Evolutionary conservation across 345 rosid species (phyloP).

Genomic region (Hypericum perforatum): DNA sequence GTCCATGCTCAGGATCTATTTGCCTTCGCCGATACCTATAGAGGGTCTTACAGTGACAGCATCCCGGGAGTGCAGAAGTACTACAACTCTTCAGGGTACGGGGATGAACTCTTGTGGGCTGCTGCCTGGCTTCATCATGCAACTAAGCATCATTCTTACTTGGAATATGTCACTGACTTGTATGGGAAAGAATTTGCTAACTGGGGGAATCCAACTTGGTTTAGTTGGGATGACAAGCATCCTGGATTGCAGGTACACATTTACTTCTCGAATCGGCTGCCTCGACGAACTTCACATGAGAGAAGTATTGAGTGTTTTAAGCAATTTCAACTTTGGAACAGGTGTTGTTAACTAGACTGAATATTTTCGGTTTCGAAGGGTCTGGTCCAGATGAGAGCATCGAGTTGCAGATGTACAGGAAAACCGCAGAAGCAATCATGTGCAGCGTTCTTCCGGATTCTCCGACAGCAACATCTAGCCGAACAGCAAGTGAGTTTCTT

Average conservation of each 20-base stretch:
- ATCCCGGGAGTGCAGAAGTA: slow-evolving; percentile 12
- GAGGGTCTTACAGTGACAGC: slow-evolving; percentile 20
- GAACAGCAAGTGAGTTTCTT: slow-evolving; percentile 13
- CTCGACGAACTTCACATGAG: too few relatives aligned
- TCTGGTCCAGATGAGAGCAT: slow-evolving; percentile 9
- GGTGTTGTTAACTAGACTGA: slow-evolving; percentile 17
- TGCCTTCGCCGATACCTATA: slow-evolving; percentile 16
- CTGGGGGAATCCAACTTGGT: slow-evolving; percentile 21
- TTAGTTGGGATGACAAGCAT: slow-evolving; percentile 28
- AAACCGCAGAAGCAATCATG: slow-evolving; percentile 16
- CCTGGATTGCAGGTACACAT: slow-evolving; percentile 15
- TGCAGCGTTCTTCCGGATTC: slow-evolving; percentile 22
- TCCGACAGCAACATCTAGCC: slow-evolving; percentile 18
- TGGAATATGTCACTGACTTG: slow-evolving; percentile 12
- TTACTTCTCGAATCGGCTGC: too few relatives aligned
- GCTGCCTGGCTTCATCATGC: slow-evolving; percentile 24
- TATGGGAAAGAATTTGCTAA: slow-evolving; percentile 12
- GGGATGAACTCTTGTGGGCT: slow-evolving; percentile 22
- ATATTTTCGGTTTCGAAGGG: slow-evolving; percentile 11
- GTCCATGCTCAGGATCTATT: slow-evolving; percentile 17
- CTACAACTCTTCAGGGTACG: slow-evolving; percentile 20
- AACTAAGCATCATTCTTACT: slow-evolving; percentile 9
- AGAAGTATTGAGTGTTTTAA: not conserved
- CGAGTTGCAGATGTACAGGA: slow-evolving; percentile 17
- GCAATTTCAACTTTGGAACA: not conserved